Evolutionary conservation across 2,329 filamentous ascomycete species (phyloP).

Genomic region (Rosellinia necatrix): DNA sequence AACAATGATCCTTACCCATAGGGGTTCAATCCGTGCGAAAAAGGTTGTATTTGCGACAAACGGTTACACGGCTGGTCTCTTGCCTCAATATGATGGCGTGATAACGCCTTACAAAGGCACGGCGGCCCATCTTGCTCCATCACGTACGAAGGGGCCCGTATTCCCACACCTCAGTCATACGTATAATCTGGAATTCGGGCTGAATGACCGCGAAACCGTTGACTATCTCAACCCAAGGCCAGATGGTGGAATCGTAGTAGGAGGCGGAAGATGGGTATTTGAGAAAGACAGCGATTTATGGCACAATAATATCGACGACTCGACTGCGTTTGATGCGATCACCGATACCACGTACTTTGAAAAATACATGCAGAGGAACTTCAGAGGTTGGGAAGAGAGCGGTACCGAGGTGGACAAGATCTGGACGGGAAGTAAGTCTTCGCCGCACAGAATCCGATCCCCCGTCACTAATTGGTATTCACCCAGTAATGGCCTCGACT

Average conservation of each 20-base stretch:
- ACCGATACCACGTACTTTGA: conserved; percentile 43
- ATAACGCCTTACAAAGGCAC: conserved; percentile 29
- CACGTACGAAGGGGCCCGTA: conserved; percentile 13
- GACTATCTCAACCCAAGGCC: conserved; percentile 38
- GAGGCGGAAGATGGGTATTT: conserved; percentile 44
- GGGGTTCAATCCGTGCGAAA: conserved; percentile 23
- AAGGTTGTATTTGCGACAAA: conserved; percentile 33
- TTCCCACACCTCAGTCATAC: conserved; percentile 28
- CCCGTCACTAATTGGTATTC: background rate
- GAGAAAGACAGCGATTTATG: conserved; percentile 38
- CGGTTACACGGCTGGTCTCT: conserved; percentile 29
- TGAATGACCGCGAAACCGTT: conserved; percentile 12
- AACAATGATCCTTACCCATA: conserved; percentile 16
- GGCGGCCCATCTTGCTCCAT: conserved; percentile 21
- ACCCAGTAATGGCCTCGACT: conserved; percentile 13
- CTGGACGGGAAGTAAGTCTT: conserved; percentile 27
- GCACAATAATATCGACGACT: conserved; percentile 48
- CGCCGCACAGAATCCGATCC: background rate
- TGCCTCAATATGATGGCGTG: conserved; percentile 24
- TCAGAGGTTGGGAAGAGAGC: conserved; percentile 49
- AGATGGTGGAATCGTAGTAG: conserved; percentile 42
- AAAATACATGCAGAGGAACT: conserved; percentile 49
- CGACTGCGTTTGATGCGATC: conserved; percentile 42
- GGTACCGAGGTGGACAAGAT: conserved; percentile 40
- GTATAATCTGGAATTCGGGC: conserved; percentile 26